Conservation (phyloP, 805 yeast genomes). For the Monosporozyma yasuniensis region DNA sequence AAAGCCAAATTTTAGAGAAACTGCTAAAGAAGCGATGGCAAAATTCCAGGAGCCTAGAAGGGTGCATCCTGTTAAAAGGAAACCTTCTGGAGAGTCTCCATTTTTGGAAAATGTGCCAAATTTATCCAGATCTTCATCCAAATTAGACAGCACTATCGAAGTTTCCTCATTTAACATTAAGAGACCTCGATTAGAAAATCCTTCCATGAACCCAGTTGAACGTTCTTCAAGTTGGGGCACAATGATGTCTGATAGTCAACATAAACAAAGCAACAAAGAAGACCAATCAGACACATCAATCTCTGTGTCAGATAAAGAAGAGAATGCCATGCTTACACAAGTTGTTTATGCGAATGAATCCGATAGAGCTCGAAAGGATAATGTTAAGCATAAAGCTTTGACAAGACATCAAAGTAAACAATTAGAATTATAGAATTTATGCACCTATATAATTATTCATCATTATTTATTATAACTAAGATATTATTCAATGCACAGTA, state of each 20-base stretch:
- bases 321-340: conserved; percentile 14
- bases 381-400: conserved; percentile 6
- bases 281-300: not conserved
- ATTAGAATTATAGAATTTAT: conserved; percentile 6
- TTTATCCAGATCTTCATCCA: not conserved
- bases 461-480: not conserved
- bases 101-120: not conserved
- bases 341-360: conserved; percentile 20
- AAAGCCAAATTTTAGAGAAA: not conserved
- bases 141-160: not conserved
- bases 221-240: conserved; percentile 26
- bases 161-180: not conserved
- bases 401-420: conserved; percentile 19
- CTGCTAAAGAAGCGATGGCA: not conserved
- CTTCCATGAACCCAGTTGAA: conserved; percentile 1
- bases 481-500: not conserved
- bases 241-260: conserved; percentile 14
- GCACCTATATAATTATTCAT: not conserved
- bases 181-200: not conserved
- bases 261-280: conserved; percentile 4
- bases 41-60: not conserved
- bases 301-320: not conserved
- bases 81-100: not conserved
- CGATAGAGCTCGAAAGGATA: not conserved
- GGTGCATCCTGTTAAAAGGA: not conserved